These are phyloP conservation scores for Arachnomyces sp. DNA, from an alignment of 2,329 filamentous ascomycete genomes.

Conservation along the genomic window DNA sequence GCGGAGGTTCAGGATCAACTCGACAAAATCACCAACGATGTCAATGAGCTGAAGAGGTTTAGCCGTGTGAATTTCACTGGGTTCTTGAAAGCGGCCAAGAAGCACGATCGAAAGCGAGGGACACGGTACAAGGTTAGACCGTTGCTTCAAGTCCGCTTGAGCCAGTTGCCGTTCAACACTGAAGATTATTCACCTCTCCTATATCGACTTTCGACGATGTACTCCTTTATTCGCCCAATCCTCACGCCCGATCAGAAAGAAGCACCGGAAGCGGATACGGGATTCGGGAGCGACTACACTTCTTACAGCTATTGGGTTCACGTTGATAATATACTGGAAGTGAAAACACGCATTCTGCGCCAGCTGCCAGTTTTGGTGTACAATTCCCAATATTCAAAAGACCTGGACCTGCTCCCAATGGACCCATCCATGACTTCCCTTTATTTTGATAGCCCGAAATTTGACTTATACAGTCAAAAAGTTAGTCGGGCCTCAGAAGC, in stretches of 20 bases:
- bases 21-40: slow-evolving; percentile 79
- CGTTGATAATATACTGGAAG: slow-evolving; percentile 86
- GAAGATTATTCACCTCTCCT: slow-evolving; percentile 87
- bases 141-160: slow-evolving; percentile 80
- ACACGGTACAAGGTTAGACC: slow-evolving; percentile 79
- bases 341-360: slow-evolving; percentile 90
- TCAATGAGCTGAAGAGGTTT: slow-evolving; percentile 89
- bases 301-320: slow-evolving; percentile 98
- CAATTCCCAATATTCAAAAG: slow-evolving; percentile 68
- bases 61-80: slow-evolving; percentile 95
- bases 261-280: slow-evolving; percentile 34
- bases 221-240: slow-evolving; percentile 83
- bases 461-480: slow-evolving; percentile 79
- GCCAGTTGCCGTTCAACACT: slow-evolving; percentile 87
- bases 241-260: slow-evolving; percentile 40
- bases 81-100: slow-evolving; percentile 97
- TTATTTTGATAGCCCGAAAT: slow-evolving; percentile 85
- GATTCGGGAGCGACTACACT: slow-evolving; percentile 60
- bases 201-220: slow-evolving; percentile 85
- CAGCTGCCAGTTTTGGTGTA: slow-evolving; percentile 87
- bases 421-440: slow-evolving; percentile 91
- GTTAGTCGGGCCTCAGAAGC: slow-evolving; percentile 67
- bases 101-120: slow-evolving; percentile 91
- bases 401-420: slow-evolving; percentile 64
- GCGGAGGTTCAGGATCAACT: slow-evolving; percentile 70